These are phyloP conservation scores for Acorus gramineus DNA, from an alignment of 106 monocot species.

Conservation along the genomic window DNA sequence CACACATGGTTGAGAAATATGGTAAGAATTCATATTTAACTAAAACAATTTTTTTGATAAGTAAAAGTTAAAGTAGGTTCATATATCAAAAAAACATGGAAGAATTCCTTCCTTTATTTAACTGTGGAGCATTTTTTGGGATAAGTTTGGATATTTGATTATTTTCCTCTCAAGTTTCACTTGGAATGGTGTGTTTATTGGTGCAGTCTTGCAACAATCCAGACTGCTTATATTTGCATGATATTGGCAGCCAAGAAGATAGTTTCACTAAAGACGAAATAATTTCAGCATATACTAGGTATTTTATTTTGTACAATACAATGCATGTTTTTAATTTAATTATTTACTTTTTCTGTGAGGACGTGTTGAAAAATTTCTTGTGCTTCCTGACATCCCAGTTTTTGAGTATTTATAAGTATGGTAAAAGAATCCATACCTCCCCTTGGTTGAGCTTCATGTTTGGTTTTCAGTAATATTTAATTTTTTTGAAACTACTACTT, in stretches of 20 bases:
- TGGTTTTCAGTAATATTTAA: no score
- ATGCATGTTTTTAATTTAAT: no score
- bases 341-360: no score
- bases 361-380: no score
- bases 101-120: neutral
- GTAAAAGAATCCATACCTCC: no score
- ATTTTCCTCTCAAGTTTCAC: neutral
- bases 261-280: slow-evolving; percentile 32
- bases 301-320: neutral
- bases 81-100: no score
- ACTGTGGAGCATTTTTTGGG: neutral
- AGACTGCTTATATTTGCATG: slow-evolving; percentile 36
- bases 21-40: slow-evolving; percentile 6
- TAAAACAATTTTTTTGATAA: no score
- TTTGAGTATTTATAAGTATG: no score
- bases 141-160: neutral
- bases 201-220: slow-evolving; percentile 27
- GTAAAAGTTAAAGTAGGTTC: no score
- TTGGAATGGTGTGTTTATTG: slow-evolving; percentile 5
- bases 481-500: no score
- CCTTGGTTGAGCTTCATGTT: no score
- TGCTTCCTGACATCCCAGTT: no score
- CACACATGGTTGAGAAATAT: slow-evolving; percentile 26
- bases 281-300: slow-evolving; percentile 23
- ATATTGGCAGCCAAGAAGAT: slow-evolving; percentile 23